A percentile compares a stretch with the other conserved stretches of the same genome.
These are phyloP conservation scores for Theileria sp. DNA, from an alignment of 169 alveolate species.

Conservation along the genomic window DNA sequence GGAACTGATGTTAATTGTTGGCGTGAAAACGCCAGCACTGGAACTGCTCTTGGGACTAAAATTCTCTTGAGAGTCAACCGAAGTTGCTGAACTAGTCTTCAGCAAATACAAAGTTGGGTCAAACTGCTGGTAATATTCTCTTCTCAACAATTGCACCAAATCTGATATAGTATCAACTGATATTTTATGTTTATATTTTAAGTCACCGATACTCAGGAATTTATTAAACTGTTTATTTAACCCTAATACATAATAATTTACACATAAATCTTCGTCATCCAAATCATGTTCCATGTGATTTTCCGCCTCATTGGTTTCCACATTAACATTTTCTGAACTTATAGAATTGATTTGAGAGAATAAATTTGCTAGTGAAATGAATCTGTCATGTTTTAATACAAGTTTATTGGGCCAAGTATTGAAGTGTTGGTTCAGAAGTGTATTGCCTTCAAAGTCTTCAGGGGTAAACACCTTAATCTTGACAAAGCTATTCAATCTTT, in stretches of 20 bases:
- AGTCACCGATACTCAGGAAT: constrained; percentile 33
- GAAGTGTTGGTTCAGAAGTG: constrained; percentile 67
- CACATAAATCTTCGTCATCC: constrained; percentile 1
- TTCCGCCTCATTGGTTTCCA: constrained; percentile 21
- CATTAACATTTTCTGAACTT: not conserved
- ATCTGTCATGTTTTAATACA: constrained; percentile 57
- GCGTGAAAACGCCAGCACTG: not conserved
- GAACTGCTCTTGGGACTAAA: not conserved
- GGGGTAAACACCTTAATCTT: constrained; percentile 68
- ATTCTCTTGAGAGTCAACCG: not conserved
- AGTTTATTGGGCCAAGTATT: constrained; percentile 63
- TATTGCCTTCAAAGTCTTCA: constrained; percentile 59
- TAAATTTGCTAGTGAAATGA: constrained; percentile 55
- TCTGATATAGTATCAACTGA: constrained; percentile 38
- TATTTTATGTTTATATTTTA: constrained; percentile 3
- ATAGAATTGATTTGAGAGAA: constrained; percentile 35
- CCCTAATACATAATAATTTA: constrained; percentile 56
- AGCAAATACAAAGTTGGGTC: constrained; percentile 62
- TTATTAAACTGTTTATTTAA: constrained; percentile 28
- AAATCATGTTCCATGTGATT: not conserved
- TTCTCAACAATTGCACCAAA: constrained; percentile 27
- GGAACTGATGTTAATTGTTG: not conserved
- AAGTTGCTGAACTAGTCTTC: constrained; percentile 24
- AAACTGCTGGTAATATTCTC: constrained; percentile 52
- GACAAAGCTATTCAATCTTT: constrained; percentile 69